These are phyloP conservation scores for Pseudonectria foliicola DNA, from an alignment of 2,329 filamentous ascomycete species.

Conservation along the genomic window DNA sequence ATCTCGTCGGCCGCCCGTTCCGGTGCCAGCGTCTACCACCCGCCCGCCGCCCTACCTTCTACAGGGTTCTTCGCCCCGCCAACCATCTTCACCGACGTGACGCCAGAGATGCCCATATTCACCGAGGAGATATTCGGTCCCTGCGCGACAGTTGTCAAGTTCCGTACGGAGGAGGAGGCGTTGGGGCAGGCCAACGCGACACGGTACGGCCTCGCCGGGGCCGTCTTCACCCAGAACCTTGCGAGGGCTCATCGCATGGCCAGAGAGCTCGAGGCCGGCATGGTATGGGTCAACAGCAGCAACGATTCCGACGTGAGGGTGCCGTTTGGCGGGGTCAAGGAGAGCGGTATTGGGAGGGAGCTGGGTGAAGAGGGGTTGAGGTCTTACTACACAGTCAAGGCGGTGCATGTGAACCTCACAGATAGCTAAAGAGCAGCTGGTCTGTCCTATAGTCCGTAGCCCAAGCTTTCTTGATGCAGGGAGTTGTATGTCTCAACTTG, in stretches of 20 bases:
- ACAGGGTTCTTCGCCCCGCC: constrained; percentile 23
- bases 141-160: constrained; percentile 19
- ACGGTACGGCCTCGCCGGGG: constrained; percentile 46
- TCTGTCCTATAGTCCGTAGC: too few relatives aligned
- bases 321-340: constrained; percentile 28
- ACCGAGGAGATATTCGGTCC: constrained; percentile 27
- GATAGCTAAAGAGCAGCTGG: constrained; percentile 2
- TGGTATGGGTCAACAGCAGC: constrained; percentile 34
- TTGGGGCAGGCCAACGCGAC: constrained; percentile 30
- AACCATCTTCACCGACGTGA: constrained; percentile 22
- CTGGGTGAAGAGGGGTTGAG: constrained; percentile 23
- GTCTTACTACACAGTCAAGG: constrained; percentile 22
- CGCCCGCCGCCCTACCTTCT: constrained; percentile 6
- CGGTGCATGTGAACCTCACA: constrained; percentile 24
- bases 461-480: too few relatives aligned
- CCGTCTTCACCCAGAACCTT: constrained; percentile 49
- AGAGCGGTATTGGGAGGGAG: constrained; percentile 26
- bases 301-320: constrained; percentile 25
- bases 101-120: constrained; percentile 15
- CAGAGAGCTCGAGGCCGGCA: constrained; percentile 48
- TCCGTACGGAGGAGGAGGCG: constrained; percentile 23
- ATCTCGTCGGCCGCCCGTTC: constrained; percentile 57
- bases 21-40: constrained; percentile 44
- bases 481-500: too few relatives aligned
- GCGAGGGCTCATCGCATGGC: constrained; percentile 31